phyloP scores from a whole-genome alignment of 2,329 filamentous ascomycete species.

The Gremmenia infestans region DNA sequence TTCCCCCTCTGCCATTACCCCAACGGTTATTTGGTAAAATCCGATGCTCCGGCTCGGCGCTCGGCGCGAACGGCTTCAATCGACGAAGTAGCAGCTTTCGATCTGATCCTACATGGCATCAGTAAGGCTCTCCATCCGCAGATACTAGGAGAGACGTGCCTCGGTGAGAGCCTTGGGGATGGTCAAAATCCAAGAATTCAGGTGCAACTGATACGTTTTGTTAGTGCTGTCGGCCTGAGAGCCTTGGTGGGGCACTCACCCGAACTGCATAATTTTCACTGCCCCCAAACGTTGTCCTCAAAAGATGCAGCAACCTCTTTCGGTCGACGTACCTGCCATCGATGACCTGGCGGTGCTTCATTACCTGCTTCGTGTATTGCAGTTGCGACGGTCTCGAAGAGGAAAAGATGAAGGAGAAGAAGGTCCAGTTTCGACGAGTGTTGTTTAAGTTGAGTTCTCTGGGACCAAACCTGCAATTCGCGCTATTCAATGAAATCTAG shows the following conservation, averaged over 20 bases:
- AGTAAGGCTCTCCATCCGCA: neutral
- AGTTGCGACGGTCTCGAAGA: neutral
- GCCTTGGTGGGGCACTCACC: conserved; percentile 4
- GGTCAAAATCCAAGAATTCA: conserved; percentile 15
- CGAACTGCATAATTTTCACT: conserved; percentile 9
- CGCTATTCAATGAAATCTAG: neutral
- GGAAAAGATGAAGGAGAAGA: neutral
- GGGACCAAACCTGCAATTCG: neutral
- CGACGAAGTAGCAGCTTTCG: conserved; percentile 5
- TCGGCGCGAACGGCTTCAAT: neutral
- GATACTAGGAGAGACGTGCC: neutral
- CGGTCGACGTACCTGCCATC: conserved; percentile 17
- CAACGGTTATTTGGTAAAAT: neutral
- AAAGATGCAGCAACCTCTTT: conserved; percentile 5
- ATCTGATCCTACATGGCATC: conserved; percentile 11
- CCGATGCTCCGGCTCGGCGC: neutral
- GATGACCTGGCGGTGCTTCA: conserved; percentile 10
- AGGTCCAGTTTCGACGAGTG: neutral
- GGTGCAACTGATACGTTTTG: conserved; percentile 10
- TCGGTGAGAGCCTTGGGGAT: conserved; percentile 10
- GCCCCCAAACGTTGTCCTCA: conserved; percentile 7
- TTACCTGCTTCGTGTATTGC: neutral
- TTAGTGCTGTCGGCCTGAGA: neutral
- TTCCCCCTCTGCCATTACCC: no score
- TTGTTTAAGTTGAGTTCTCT: neutral